These are phyloP conservation scores for Raphanus raphanistrum DNA, from an alignment of 345 rosid genomes.

Conservation along the genomic window DNA sequence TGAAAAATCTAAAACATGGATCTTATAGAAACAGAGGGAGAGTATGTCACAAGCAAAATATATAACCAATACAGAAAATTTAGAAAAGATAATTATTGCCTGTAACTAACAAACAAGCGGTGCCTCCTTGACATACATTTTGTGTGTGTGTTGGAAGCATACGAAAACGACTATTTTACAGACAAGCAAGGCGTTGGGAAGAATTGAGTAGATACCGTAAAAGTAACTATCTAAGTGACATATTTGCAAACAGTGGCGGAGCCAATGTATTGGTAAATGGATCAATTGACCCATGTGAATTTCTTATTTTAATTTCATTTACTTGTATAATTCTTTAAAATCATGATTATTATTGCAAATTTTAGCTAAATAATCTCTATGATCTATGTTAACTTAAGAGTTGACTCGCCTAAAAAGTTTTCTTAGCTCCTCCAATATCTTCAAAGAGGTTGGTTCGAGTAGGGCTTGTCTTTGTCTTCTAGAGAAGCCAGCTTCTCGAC, in stretches of 20 bases:
- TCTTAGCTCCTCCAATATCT: too few species aligned
- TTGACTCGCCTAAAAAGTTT: too few species aligned
- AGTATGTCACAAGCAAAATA: neutral
- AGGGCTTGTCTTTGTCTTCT: conserved; percentile 7
- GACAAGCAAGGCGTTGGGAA: neutral
- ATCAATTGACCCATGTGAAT: too few species aligned
- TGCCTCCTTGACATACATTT: neutral
- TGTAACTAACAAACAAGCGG: neutral
- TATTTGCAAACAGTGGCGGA: neutral
- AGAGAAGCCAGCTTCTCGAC: conserved; percentile 15
- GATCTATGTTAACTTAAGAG: too few species aligned
- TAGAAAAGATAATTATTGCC: neutral
- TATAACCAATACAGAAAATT: neutral
- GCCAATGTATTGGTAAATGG: too few species aligned
- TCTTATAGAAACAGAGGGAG: too few species aligned
- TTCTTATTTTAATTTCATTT: too few species aligned
- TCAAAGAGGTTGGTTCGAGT: conserved; percentile 9
- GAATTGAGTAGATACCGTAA: neutral
- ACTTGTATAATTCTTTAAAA: too few species aligned
- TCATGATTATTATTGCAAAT: too few species aligned
- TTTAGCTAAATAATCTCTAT: too few species aligned
- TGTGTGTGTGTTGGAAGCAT: neutral
- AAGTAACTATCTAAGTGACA: neutral
- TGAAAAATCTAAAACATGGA: too few species aligned
- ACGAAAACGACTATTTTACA: conserved; percentile 2